A percentile compares a stretch with the other conserved stretches of the same genome.
These are phyloP conservation scores for Xylona heveae DNA, from an alignment of 495 filamentous ascomycete species.

Conservation along the genomic window DNA sequence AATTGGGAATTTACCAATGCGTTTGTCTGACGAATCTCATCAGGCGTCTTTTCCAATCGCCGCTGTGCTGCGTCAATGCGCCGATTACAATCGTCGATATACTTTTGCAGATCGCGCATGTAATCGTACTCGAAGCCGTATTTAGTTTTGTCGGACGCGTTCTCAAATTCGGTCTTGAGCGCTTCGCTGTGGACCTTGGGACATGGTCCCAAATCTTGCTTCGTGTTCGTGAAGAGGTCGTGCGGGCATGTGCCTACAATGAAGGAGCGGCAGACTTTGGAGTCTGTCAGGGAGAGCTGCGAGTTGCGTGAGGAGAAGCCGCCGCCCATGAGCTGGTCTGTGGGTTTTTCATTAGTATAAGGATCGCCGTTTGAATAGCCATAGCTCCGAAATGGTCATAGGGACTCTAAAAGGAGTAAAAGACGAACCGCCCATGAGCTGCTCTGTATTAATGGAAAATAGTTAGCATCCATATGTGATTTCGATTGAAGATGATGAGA, in stretches of 20 bases:
- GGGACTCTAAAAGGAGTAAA: conserved; percentile 1
- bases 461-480: conserved; percentile 1
- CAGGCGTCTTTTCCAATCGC: conserved; percentile 86
- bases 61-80: conserved; percentile 80
- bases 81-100: conserved; percentile 92
- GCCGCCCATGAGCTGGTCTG: conserved; percentile 70
- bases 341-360: conserved; percentile 12
- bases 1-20: conserved; percentile 29
- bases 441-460: conserved; percentile 14
- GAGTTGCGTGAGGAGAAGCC: conserved; percentile 47
- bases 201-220: conserved; percentile 86
- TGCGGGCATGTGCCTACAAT: conserved; percentile 89
- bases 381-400: background rate
- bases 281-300: conserved; percentile 73
- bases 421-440: conserved; percentile 37
- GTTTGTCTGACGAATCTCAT: conserved; percentile 96
- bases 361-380: conserved; percentile 14
- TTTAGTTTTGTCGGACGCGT: conserved; percentile 42
- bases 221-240: conserved; percentile 99
- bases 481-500: background rate
- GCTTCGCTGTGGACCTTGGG: conserved; percentile 71
- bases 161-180: conserved; percentile 14
- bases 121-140: conserved; percentile 94
- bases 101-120: conserved; percentile 80
- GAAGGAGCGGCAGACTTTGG: conserved; percentile 89